Base-by-base conservation (phyloP, 2,329 filamentous ascomycete species). In the Grosmannia huntii region DNA sequence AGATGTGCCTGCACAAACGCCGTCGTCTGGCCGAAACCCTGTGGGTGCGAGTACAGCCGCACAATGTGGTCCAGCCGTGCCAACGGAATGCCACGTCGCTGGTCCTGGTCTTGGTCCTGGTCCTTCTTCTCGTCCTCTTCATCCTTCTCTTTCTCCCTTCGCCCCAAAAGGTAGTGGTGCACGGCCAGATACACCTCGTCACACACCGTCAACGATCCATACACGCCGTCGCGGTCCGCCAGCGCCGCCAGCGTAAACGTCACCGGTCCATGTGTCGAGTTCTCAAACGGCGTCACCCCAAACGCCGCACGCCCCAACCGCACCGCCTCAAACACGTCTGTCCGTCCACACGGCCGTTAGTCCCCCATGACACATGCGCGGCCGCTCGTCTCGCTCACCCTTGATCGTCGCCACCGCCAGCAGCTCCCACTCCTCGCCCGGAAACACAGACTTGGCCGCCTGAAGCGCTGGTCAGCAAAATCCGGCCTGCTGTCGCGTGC, bases 241-340 rank as follows among this genome's bases (percentile, higher is more conserved):
- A 99, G 83, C 63, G 92, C 82, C 71, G 96, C 91, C 27, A 97
- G 80, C 0, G 91, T 96, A 70, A 90, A 88, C 58, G 94, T 84
- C 55, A 99, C 94, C 57, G 87, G 86, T 66, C 94, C 94, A 71
- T 97, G 96, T 68, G 89, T 92, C 48, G 89, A 95, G 75, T 99
- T 99, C 69, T 97, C 92, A 71, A 96, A 91, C 7, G 94, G 94
- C 1, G 96, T 87, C 36, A 97, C 87, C 64, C 91, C 94, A 59
- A 85, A 85, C 56, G 79, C 72, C 0, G 82, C 82, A 51, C 74
- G 68, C 59, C 81, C 79, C 44, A 77, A 76, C 67, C 95, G 89
- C 6, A 96, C 87, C 19, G 84, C 79, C 55, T 84, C 77, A 70
- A 96, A 96, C 65, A 95, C 84, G 68, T 94, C 89, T 86, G 63